Evolutionary conservation across 805 yeast species (phyloP), one percentile per base, ranked within the genome.

Genomic region (Barnettozyma siamensis): DNA sequence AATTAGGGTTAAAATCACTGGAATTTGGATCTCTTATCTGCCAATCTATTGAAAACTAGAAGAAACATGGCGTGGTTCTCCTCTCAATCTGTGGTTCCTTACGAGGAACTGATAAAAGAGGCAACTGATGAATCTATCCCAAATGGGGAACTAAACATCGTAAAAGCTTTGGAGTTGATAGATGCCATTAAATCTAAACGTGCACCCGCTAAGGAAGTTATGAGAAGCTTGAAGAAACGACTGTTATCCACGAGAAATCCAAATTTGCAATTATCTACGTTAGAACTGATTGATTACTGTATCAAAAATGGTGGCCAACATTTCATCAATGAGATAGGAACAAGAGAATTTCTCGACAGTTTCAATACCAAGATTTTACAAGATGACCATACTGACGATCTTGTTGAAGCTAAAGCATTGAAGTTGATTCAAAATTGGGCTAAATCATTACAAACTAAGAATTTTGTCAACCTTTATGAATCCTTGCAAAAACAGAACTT

Each of bases 111-210:
- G 50, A 78, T 89, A 30, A 76, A 73, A 41, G 76, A 73, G 47
- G 95, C 96, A 15, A 87, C 96, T 1, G 81, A 89, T 30, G 95
- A 88, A 59, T 68, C 85, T n/a, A 83, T 89, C 35, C 97, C 97
- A 5, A 78, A 83, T 55, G 97, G 97, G 2, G 96, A 89, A 55
- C 71, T 84, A 35, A 96, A 89, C 54, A 65, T 83, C 44, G 71
- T 76, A 12, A 65, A 72, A 34, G 88, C 91, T 12, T 68, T 93
- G 44, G 98, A 93, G 57, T 75, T 91, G 41, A 83, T 95, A 38
- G 99, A 93, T 60, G 58, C 80, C 32, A 86, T 93, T 30, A 75
- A 97, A 50, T 79, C 91, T 35, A 88, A 88, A 55, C 78, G 81
- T 44, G 78, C 88, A 9, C 72, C 80, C 1, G 76, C 96, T 2